phyloP scores from a whole-genome alignment of 1,139 yeast species.

The Nakaseomyces uthaithaninus region DNA sequence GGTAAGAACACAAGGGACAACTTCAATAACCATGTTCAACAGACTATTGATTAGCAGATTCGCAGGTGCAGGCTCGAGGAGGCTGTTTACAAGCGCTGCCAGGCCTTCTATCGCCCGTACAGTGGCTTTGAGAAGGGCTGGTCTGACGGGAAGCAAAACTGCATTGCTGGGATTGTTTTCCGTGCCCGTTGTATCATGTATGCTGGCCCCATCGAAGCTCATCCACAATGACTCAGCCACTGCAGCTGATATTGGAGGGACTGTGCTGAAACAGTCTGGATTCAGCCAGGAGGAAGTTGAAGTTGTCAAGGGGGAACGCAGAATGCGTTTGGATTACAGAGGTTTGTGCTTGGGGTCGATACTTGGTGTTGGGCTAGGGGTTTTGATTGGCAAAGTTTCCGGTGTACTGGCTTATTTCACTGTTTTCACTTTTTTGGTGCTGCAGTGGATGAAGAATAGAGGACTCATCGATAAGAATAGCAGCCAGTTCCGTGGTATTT shows the following conservation, averaged over 20 bases:
- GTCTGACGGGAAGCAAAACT: neutral
- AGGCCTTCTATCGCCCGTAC: neutral
- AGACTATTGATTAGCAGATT: constrained; percentile 4
- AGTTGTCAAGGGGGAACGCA: constrained; percentile 3
- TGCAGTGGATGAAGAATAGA: constrained; percentile 22
- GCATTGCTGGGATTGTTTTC: constrained; percentile 2
- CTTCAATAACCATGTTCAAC: neutral
- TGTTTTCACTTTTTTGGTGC: constrained; percentile 15
- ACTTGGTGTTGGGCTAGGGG: constrained; percentile 19
- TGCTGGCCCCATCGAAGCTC: constrained; percentile 5
- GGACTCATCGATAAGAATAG: constrained; percentile 16
- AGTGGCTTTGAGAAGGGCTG: constrained; percentile 1
- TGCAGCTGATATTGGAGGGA: constrained; percentile 3
- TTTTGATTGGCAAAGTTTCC: constrained; percentile 21
- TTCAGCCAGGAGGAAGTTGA: constrained; percentile 4
- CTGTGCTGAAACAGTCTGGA: neutral
- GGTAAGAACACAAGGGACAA: too few species aligned
- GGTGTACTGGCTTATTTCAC: constrained; percentile 16
- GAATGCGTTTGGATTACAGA: constrained; percentile 14
- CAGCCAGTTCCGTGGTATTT: constrained; percentile 9
- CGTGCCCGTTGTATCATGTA: neutral
- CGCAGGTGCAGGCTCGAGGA: constrained; percentile 3
- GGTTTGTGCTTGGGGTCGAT: constrained; percentile 24
- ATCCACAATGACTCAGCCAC: constrained; percentile 7
- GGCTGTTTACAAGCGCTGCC: neutral